Evolutionary conservation across 495 filamentous ascomycete species (phyloP).

Genomic region (Xylaria flabelliformis): DNA sequence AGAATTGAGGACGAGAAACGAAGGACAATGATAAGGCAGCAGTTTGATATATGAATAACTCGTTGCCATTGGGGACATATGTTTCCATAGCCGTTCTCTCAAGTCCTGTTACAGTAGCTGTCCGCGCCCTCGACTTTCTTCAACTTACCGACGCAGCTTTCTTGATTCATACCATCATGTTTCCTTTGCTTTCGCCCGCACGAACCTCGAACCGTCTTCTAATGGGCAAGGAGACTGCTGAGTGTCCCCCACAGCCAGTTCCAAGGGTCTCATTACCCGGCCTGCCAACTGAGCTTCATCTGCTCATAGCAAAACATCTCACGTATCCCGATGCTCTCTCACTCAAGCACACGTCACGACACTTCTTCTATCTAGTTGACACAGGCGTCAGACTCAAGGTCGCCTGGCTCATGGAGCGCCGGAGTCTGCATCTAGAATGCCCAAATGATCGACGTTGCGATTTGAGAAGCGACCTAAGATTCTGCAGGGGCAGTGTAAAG

Average conservation of each 20-base stretch:
- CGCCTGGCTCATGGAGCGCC: constrained; percentile 69
- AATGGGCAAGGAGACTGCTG: background rate
- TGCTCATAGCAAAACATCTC: constrained; percentile 57
- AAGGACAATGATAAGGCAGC: constrained; percentile 11
- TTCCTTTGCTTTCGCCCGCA: background rate
- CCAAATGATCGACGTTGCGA: constrained; percentile 57
- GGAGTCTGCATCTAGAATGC: constrained; percentile 57
- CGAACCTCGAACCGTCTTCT: background rate
- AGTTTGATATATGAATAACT: constrained; percentile 4
- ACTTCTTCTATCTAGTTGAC: constrained; percentile 69
- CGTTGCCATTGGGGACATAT: too few species aligned
- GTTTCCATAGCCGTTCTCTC: background rate
- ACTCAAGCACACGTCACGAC: constrained; percentile 67
- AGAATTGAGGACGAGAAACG: background rate
- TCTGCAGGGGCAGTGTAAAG: constrained; percentile 60
- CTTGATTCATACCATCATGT: background rate
- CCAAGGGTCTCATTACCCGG: constrained; percentile 14
- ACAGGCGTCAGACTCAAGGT: constrained; percentile 71
- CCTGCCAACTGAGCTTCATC: constrained; percentile 70
- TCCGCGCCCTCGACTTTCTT: background rate
- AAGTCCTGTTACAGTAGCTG: background rate
- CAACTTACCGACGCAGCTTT: background rate
- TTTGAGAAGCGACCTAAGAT: constrained; percentile 57
- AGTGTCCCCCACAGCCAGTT: background rate
- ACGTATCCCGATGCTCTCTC: constrained; percentile 64